phyloP scores from a whole-genome alignment of 108 stramenopile species.

The Ochromonas danica region DNA sequence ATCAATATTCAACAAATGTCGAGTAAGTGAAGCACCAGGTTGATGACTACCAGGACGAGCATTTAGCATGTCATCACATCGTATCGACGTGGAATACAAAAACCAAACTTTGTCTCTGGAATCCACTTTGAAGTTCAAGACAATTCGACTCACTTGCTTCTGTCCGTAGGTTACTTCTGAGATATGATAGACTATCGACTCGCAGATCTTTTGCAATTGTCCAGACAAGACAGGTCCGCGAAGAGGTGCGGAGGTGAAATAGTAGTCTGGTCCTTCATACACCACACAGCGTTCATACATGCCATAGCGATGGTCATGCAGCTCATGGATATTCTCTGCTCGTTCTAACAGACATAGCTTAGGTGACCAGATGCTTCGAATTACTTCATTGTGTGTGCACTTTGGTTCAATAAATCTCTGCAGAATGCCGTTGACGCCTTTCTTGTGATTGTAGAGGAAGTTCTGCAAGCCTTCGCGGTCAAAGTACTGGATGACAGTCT shows the following conservation, averaged over 20 bases:
- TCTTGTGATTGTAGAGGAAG: slow-evolving; percentile 65
- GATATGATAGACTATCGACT: slow-evolving; percentile 68
- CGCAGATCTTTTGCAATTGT: slow-evolving; percentile 66
- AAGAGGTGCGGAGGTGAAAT: slow-evolving; percentile 61
- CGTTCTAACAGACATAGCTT: slow-evolving; percentile 75
- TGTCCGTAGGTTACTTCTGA: slow-evolving; percentile 59
- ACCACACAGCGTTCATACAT: slow-evolving; percentile 72
- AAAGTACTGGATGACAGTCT: slow-evolving; percentile 72
- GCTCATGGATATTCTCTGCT: slow-evolving; percentile 64
- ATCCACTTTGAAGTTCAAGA: slow-evolving; percentile 78
- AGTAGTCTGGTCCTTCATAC: slow-evolving; percentile 76
- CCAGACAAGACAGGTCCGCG: slow-evolving; percentile 65
- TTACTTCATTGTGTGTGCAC: slow-evolving; percentile 58
- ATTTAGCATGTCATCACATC: slow-evolving; percentile 41
- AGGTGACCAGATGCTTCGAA: slow-evolving; percentile 76
- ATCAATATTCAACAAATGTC: slow-evolving; percentile 59
- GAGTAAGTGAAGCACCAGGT: neutral
- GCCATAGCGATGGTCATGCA: slow-evolving; percentile 70
- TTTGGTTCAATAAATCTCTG: slow-evolving; percentile 76
- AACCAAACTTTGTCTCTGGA: slow-evolving; percentile 66
- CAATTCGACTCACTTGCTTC: slow-evolving; percentile 63
- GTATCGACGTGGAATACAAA: slow-evolving; percentile 60
- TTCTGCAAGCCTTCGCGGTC: slow-evolving; percentile 60
- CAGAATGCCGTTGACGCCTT: slow-evolving; percentile 71
- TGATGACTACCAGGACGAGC: neutral